phyloP scores from a whole-genome alignment of 148 eudicot species.

The Vaccinium macrocarpon region DNA sequence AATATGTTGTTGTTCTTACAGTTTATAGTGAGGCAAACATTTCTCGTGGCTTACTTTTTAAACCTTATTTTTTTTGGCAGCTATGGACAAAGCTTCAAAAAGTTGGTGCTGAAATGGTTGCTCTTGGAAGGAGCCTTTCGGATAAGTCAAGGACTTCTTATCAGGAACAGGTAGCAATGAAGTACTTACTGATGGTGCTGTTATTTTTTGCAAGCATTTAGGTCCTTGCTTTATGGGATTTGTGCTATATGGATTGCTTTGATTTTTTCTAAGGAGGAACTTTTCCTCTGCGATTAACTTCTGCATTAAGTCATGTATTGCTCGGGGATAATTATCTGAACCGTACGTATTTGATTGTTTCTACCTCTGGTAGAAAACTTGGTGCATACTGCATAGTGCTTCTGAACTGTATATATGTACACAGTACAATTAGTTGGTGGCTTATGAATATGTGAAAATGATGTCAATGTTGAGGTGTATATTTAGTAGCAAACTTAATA shows the following conservation, averaged over 20 bases:
- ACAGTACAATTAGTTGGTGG: neutral
- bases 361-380: neutral
- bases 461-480: neutral
- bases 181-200: neutral
- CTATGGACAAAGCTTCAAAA: constrained; percentile 66
- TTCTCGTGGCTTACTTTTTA: neutral
- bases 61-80: constrained; percentile 34
- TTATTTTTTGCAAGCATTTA: neutral
- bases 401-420: neutral
- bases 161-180: constrained; percentile 46
- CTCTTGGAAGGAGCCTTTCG: constrained; percentile 65
- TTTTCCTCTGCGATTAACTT: neutral
- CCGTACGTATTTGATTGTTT: neutral
- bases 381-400: neutral
- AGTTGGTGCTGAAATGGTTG: constrained; percentile 65
- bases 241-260: neutral
- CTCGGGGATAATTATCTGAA: neutral
- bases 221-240: neutral
- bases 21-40: neutral
- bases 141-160: constrained; percentile 51
- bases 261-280: neutral
- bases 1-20: neutral
- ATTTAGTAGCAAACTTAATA: neutral
- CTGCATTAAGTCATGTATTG: neutral
- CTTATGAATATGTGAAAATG: too few species aligned